phyloP scores from a whole-genome alignment of 441 rosid species.

The Syzygium malaccense region DNA sequence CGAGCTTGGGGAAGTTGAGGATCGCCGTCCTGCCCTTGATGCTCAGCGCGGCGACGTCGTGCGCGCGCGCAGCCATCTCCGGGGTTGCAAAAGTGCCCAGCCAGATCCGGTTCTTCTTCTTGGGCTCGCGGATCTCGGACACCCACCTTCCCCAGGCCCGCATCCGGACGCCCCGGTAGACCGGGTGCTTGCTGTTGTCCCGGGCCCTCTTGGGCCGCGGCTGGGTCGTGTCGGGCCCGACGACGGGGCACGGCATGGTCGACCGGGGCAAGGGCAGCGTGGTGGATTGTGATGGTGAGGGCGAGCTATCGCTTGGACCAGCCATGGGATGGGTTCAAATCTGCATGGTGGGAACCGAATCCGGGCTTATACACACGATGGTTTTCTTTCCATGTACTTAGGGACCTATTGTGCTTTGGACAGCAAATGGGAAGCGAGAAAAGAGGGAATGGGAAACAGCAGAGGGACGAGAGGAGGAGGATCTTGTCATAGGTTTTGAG shows the following conservation, averaged over 20 bases:
- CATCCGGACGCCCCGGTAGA: constrained; percentile 10
- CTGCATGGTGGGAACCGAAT: neutral
- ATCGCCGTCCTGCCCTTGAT: constrained; percentile 1
- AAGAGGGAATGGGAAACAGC: neutral
- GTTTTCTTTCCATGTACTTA: too few relatives aligned
- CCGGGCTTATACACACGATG: neutral
- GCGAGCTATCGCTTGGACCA: neutral
- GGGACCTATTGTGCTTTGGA: neutral
- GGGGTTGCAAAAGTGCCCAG: constrained; percentile 12
- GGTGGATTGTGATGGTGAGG: neutral
- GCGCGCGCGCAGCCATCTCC: constrained; percentile 13
- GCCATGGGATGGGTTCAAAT: neutral
- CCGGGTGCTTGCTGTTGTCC: neutral
- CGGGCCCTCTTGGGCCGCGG: neutral
- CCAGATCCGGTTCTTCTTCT: constrained; percentile 14
- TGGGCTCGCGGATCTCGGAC: constrained; percentile 14
- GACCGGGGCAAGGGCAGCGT: neutral
- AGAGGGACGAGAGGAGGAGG: neutral
- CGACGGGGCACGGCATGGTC: neutral
- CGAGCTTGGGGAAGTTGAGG: constrained; percentile 11
- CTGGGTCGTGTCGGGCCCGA: neutral
- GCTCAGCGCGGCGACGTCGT: constrained; percentile 4
- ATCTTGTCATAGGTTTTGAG: neutral
- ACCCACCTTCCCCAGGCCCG: constrained; percentile 14
- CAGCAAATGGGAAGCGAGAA: neutral